Base-by-base conservation (phyloP, 179 eudicot species). In the Carnegiea gigantea region DNA sequence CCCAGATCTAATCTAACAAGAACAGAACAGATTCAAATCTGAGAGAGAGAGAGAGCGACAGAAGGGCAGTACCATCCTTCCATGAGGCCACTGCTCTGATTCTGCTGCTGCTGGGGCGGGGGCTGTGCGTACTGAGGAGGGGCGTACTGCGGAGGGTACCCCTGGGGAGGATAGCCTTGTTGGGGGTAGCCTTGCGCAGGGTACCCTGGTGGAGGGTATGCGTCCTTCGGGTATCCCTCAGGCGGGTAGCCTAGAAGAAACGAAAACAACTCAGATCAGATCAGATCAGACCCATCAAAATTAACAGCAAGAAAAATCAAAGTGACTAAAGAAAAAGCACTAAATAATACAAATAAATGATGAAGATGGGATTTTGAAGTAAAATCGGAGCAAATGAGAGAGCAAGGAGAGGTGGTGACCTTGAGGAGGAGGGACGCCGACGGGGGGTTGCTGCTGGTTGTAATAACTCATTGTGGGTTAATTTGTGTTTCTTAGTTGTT, bases 381-480 rank as follows among this genome's bases (percentile, higher is more conserved):
- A 0, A 8, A 51, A 26, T 46, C 10, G 38, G 12, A 15, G n/a
- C 70, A 72, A 9, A 49, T 53, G 15, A 28, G 10, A 53, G 24
- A 43, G 33, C 65, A 23, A 53, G 44, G 64, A 30, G 49, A 18
- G 60, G 23, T 11, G 48, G 12, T 1, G 48, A 89, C 98, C 98
- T 92, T 94, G 98, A 9, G 97, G 90, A 21, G 98, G 98, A 33
- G 98, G 98, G 5, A 89, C 97, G 24, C 97, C 98, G 21, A 94
- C 95, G 1, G 98, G 95, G 9, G 98, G 95, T 64, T 91, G 98
- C 75, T 89, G 88, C 81, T 94, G 98, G 81, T 93, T 91, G 92
- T 93, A 92, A 78, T 93, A 91, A 84, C 94, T 92, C 98, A 93
- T 93, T 76, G 49, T 54, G 13, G 51, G 33, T 76, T 43, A 1